Evolutionary conservation across 2,329 filamentous ascomycete genomes (phyloP).

Genomic region (Fusarium newnesense): DNA sequence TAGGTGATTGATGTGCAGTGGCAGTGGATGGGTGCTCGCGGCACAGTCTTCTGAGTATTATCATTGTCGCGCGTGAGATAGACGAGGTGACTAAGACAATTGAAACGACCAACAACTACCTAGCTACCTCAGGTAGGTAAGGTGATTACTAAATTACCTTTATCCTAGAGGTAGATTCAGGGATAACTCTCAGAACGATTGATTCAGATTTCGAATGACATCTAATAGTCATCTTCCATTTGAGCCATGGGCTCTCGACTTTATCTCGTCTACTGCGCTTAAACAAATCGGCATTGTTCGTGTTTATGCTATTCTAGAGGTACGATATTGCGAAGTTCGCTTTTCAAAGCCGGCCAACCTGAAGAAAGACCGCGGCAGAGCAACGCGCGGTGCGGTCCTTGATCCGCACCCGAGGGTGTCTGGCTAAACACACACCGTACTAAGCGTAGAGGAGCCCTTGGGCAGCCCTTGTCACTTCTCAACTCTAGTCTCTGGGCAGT

Average conservation of each 20-base stretch:
- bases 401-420: constrained; percentile 15
- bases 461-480: constrained; percentile 23
- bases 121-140: not conserved
- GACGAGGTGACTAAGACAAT: constrained; percentile 39
- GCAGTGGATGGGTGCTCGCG: constrained; percentile 33
- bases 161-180: not conserved
- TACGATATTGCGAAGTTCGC: constrained; percentile 1
- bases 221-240: not conserved
- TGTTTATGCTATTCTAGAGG: not conserved
- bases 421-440: constrained; percentile 15
- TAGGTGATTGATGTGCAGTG: constrained; percentile 32
- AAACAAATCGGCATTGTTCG: not conserved
- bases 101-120: constrained; percentile 12
- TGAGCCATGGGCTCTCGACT: not conserved
- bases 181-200: not conserved
- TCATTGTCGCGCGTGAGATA: constrained; percentile 37
- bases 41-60: constrained; percentile 17
- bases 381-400: constrained; percentile 15
- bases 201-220: not conserved
- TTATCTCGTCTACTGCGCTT: not conserved
- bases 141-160: not conserved
- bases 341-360: constrained; percentile 17
- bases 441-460: not conserved
- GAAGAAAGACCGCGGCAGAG: constrained; percentile 32
- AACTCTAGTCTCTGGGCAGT: constrained; percentile 30